Base-by-base conservation (phyloP, 257 asterid species). In the Ehretia macrophylla region DNA sequence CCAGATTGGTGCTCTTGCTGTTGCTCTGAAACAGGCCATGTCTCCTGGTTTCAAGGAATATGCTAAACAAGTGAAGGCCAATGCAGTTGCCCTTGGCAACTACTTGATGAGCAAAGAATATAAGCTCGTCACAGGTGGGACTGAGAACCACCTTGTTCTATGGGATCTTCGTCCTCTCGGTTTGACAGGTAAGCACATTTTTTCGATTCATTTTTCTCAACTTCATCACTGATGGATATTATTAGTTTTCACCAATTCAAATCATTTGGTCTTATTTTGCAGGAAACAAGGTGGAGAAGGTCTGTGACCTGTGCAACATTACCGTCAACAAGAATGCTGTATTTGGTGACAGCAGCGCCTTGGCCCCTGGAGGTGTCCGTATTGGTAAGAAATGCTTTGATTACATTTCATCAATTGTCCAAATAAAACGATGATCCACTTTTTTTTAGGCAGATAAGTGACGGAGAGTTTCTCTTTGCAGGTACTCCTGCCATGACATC, bases 151-250 rank as follows among this genome's bases (percentile, higher is more conserved):
- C 82, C 86, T 91, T 76, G 98, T 91, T 79, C 76, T 87, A 39
- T 91, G 98, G 96, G 98, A 91, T 73, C 96, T 91, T 71, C 96
- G 98, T 35, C 96, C 98, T 65, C 96, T 91, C 48, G 98, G 98
- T 51, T 79, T 87, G 87, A 91, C 98, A 12, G 98, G 98, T 91
- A 75, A 46, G n/a, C 13, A 22, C 21, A 54, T 17, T 18, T 16
- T 42, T 45, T 21, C 32, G 4, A 17, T 19, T 14, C 59, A 4
- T 8, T 37, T 58, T 19, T 14, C 22, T 21, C 8, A 21, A 14
- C 19, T 12, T 40, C 11, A 13, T n/a, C 23, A 1, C 8, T 9
- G 14, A 17, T 46, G 38, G 38, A 12, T 20, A 23, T 53, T 32
- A 5, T 17, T 17, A 12, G 19, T 5, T 3, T 35, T 5, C 18